Evolutionary conservation across 352 stramenopile species (phyloP), one percentile per base, ranked within the genome.

Genomic region (Phytophthora agathidicida): DNA sequence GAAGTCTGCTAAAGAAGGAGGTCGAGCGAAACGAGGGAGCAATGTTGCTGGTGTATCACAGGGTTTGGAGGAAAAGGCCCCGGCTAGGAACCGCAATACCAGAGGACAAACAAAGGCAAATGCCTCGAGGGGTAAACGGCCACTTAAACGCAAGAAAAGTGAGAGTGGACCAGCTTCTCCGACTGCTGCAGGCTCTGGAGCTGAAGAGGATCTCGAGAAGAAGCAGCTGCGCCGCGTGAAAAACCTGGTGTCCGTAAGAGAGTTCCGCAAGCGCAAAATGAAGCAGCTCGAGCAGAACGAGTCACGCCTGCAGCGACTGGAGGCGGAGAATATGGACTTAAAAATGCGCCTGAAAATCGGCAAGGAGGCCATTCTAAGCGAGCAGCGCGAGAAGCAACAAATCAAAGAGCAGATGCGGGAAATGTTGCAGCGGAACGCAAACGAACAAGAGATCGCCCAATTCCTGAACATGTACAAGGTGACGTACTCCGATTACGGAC

Each of bases 381-480:
- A 93, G 60, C 79, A 86, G 51, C 75, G 80, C 20, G 83, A 93
- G 48, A 93, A 90, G 67, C 60, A 87, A 26, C 73, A 83, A 50
- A 89, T 91, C 52, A 93, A 91, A 53, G 76, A 93, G 33, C 80
- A 91, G 57, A 90, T 93, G 80, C 71, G 77, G 10, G 76, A 88
- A 46, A 81, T 93, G 78, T 69, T 93, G 20, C 69, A 86, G 65
- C 79, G 74, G 7, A 78, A 80, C 55, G 83, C 83, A 3, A 78
- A 76, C 26, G 80, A 90, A 53, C 75, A 86, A 28, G 83, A 91
- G 58, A 82, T 93, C 45, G 83, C 80, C 45, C 75, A 75, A 43
- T 93, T 91, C 49, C 68, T 93, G 23, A 86, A 93, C 51, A 86
- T 89, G 77, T 93, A 93, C 71, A 88, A 89, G 65, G 67, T 88